Evolutionary conservation across 495 filamentous ascomycete genomes (phyloP).

Genomic region (Lophiotrema nucula): DNA sequence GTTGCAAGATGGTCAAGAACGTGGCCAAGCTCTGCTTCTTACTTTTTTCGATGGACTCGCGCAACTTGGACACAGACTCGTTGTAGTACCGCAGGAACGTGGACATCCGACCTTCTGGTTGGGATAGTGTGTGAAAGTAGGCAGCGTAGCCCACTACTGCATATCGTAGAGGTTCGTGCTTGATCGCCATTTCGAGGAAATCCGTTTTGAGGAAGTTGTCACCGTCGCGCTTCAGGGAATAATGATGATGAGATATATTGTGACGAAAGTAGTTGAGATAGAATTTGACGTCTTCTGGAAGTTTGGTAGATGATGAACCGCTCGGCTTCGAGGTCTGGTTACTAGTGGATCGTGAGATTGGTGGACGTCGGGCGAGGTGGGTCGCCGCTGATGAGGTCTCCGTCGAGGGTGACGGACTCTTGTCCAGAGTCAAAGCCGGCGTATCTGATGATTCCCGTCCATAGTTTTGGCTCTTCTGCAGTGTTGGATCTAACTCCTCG

Average conservation of each 20-base stretch:
- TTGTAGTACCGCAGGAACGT: constrained; percentile 90
- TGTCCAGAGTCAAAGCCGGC: constrained; percentile 34
- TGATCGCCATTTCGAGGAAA: constrained; percentile 68
- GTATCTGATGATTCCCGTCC: constrained; percentile 37
- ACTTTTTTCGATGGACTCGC: constrained; percentile 66
- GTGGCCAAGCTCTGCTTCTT: constrained; percentile 72
- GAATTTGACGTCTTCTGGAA: constrained; percentile 61
- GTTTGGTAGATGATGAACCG: constrained; percentile 7
- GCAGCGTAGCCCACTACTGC: constrained; percentile 89
- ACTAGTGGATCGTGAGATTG: constrained; percentile 19
- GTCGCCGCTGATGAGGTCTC: constrained; percentile 31
- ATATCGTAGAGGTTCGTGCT: constrained; percentile 79
- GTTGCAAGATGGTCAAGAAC: constrained; percentile 83
- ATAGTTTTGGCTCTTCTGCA: constrained; percentile 32
- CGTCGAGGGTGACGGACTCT: constrained; percentile 38
- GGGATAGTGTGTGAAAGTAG: constrained; percentile 74
- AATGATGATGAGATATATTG: constrained; percentile 75
- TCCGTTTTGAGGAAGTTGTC: constrained; percentile 69
- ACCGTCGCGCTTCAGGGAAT: constrained; percentile 66
- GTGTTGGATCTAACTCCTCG: constrained; percentile 38
- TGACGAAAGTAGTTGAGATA: constrained; percentile 77
- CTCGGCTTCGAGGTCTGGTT: constrained; percentile 28
- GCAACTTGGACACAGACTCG: constrained; percentile 72
- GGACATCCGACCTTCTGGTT: constrained; percentile 66
- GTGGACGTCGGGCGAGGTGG: neutral